Base-by-base conservation (phyloP, 139 green algal species). In the Nannochloris sp. region DNA sequence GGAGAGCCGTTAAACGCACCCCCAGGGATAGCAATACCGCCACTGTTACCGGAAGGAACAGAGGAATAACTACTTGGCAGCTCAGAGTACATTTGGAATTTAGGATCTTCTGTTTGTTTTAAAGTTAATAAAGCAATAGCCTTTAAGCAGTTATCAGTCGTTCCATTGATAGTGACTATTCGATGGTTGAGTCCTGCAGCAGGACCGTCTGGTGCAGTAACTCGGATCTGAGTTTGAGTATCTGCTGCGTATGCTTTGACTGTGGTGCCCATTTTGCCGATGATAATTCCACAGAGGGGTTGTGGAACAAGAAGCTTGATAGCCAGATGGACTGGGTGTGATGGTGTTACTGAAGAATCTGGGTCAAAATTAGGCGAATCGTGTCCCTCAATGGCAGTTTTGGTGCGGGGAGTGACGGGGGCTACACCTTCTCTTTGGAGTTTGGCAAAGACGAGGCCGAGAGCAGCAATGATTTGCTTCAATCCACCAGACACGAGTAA, bases 381-480 rank as follows among this genome's bases (percentile, higher is more conserved):
- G n/a, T n/a, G n/a, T n/a, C n/a, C n/a, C 4, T 30, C 4, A 36
- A 47, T 15, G n/a, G 13, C 29, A 2, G 30, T 24, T 36, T 54
- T 23, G 8, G 32, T 19, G 32, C 25, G 8, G 30, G n/a, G 56
- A 37, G 46, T 65, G 6, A 78, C 31, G 4, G 57, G 54, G 4
- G 67, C 71, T 51, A 69, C 67, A 23, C 68, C 59, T 39, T 86
- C 76, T 19, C 64, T 61, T 29, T 65, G 58, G 24, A 95, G 64
- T 64, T 90, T 94, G 27, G 61, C 63, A 15, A 89, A 65, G 32
- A 95, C 83, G 2, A 93, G 71, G 67, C 86, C 71, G 44, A 95
- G 69, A 4, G 88, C 89, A 14, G 81, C 82, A 6, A 95, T 66
- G 10, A 60, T 75, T 57, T 68, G 71, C 78, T 65, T 72, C 23